Evolutionary conservation across 73 alveolate species (phyloP).

Genomic region (Paramecium sonneborni): DNA sequence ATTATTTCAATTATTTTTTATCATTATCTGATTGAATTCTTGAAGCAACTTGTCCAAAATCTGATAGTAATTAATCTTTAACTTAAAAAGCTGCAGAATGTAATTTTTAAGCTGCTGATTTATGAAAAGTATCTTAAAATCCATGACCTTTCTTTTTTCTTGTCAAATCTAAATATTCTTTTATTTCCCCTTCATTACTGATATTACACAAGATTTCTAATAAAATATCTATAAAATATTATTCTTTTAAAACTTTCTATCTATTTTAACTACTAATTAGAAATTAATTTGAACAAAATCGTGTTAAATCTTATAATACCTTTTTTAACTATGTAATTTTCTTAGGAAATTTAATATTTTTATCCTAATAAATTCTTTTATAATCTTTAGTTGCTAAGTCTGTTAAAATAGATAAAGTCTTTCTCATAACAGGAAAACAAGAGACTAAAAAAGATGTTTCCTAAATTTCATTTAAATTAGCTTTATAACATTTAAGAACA

Average conservation of each 20-base stretch:
- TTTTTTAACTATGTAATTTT: slow-evolving; percentile 45
- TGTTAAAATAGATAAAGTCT: slow-evolving; percentile 23
- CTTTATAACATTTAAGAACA: slow-evolving; percentile 55
- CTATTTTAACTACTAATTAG: slow-evolving; percentile 52
- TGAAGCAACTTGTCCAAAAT: slow-evolving; percentile 25
- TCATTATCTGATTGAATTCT: neutral
- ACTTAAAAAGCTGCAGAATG: slow-evolving; percentile 26
- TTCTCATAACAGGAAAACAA: slow-evolving; percentile 57
- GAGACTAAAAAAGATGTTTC: slow-evolving; percentile 60
- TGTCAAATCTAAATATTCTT: neutral
- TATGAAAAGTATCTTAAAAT: neutral
- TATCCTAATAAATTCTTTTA: neutral
- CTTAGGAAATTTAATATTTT: slow-evolving; percentile 40
- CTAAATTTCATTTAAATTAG: slow-evolving; percentile 33
- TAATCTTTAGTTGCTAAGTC: neutral
- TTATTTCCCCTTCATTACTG: neutral
- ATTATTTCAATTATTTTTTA: neutral
- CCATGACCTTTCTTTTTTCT: neutral
- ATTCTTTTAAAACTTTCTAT: slow-evolving; percentile 51
- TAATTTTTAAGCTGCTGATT: neutral
- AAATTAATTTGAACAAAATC: slow-evolving; percentile 57
- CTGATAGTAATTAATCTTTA: neutral
- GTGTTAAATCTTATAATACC: slow-evolving; percentile 5
- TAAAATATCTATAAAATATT: slow-evolving; percentile 56
- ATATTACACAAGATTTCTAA: neutral